These are phyloP conservation scores for Dalbergia cochinchinensis DNA, from an alignment of 306 rosid genomes.

Conservation along the genomic window DNA sequence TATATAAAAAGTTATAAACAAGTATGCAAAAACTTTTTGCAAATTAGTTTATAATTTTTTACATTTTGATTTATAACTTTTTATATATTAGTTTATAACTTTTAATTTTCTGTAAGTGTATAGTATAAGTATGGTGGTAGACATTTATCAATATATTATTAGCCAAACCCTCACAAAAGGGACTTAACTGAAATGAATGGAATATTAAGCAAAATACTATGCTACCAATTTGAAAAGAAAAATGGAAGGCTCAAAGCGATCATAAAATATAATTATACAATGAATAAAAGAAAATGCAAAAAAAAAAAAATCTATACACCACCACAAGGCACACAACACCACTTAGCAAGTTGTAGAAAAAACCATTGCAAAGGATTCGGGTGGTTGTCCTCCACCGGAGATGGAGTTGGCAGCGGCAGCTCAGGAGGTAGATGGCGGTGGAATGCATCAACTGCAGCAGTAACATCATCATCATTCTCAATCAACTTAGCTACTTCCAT, in stretches of 20 bases:
- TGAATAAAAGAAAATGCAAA: constrained; percentile 27
- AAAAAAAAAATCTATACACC: constrained; percentile 50
- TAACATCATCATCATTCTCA: constrained; percentile 83
- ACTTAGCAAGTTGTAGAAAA: constrained; percentile 61
- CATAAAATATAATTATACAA: background rate
- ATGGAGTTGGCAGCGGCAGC: constrained; percentile 68
- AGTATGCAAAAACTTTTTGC: too few relatives aligned
- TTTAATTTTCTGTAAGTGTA: too few relatives aligned
- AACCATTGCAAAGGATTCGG: constrained; percentile 66
- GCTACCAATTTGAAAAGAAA: constrained; percentile 3
- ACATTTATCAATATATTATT: too few relatives aligned
- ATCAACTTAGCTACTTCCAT: constrained; percentile 69
- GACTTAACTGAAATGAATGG: constrained; percentile 59
- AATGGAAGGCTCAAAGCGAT: background rate
- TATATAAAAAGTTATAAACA: too few relatives aligned
- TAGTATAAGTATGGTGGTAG: too few relatives aligned
- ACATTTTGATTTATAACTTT: too few relatives aligned
- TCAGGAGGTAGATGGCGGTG: constrained; percentile 77
- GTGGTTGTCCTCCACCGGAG: constrained; percentile 54
- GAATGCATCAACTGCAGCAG: constrained; percentile 81
- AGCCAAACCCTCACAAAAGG: constrained; percentile 39
- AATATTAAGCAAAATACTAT: constrained; percentile 40
- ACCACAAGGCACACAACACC: constrained; percentile 77
- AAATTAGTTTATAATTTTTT: too few relatives aligned
- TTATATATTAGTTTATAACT: too few relatives aligned